A percentile compares a stretch with the other conserved stretches of the same genome.
phyloP scores from a whole-genome alignment of 2,329 filamentous ascomycete genomes.

The Cladosporium oxysporum region DNA sequence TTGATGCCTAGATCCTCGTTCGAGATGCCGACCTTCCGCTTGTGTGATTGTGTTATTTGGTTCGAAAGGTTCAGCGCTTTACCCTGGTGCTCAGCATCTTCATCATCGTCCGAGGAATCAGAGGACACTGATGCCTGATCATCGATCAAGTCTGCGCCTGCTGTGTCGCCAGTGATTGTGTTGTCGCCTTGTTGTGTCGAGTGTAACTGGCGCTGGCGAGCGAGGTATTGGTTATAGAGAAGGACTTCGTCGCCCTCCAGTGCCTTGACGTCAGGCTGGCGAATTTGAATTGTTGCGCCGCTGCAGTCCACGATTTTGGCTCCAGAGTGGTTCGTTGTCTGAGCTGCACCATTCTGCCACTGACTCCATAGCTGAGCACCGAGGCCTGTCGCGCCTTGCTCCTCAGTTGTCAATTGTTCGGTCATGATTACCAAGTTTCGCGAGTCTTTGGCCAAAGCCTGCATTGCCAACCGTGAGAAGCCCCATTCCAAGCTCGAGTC shows the following conservation, averaged over 20 bases:
- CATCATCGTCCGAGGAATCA: constrained; percentile 83
- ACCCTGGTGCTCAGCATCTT: constrained; percentile 87
- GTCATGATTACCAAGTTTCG: constrained; percentile 87
- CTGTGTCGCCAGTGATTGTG: constrained; percentile 67
- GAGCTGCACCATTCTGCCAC: constrained; percentile 44
- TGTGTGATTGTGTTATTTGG: constrained; percentile 73
- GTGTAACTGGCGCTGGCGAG: constrained; percentile 83
- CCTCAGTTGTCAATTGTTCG: constrained; percentile 61
- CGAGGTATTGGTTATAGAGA: constrained; percentile 89
- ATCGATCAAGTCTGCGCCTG: constrained; percentile 55
- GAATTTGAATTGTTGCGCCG: constrained; percentile 43
- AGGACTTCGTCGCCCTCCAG: constrained; percentile 76
- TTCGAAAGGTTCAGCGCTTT: constrained; percentile 87
- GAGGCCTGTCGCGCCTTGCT: constrained; percentile 53
- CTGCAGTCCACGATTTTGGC: constrained; percentile 64
- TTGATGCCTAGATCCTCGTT: constrained; percentile 93
- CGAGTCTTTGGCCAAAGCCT: constrained; percentile 70
- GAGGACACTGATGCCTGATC: constrained; percentile 85
- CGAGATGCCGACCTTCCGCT: constrained; percentile 81
- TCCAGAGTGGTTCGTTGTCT: constrained; percentile 7
- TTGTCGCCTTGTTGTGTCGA: constrained; percentile 74
- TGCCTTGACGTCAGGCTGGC: constrained; percentile 55
- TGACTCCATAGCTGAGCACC: constrained; percentile 74
- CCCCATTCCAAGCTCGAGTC: constrained; percentile 93
- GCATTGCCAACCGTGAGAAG: constrained; percentile 80